A percentile compares a stretch with the other conserved stretches of the same genome.
phyloP scores from a whole-genome alignment of 1,284 basidiomycete genomes.

The Paramarasmius palmivorus region DNA sequence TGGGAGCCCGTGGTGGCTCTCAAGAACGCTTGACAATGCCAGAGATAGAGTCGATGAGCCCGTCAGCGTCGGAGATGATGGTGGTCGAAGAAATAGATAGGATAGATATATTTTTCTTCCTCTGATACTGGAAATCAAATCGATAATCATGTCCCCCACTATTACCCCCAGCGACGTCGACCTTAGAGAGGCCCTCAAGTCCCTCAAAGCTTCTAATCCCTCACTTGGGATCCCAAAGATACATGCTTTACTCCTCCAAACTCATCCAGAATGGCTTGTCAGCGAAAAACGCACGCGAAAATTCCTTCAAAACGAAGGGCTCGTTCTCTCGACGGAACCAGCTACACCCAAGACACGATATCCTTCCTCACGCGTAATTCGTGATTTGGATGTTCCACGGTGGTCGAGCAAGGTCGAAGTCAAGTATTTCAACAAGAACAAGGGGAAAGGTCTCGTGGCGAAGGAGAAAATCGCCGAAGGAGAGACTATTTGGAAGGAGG shows the following conservation, averaged over 20 bases:
- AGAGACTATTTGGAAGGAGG: conserved; percentile 83
- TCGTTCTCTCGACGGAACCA: conserved; percentile 34
- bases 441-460: conserved; percentile 85
- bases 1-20: no score
- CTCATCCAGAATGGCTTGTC: conserved; percentile 70
- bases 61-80: no score
- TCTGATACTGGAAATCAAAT: no score
- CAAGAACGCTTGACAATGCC: no score
- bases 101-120: no score
- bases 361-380: conserved; percentile 68
- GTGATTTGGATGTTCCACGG: conserved; percentile 59
- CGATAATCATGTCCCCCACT: not conserved
- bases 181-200: conserved; percentile 39
- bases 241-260: conserved; percentile 58
- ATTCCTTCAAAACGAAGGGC: conserved; percentile 60
- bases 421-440: conserved; percentile 67
- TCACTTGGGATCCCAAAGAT: conserved; percentile 72
- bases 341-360: conserved; percentile 29
- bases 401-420: conserved; percentile 71
- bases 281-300: conserved; percentile 82
- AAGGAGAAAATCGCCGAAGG: conserved; percentile 65
- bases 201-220: conserved; percentile 54
- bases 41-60: no score
- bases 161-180: conserved; percentile 37
- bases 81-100: no score